phyloP scores from a whole-genome alignment of 805 yeast species.

The Metschnikowia lochheadii region DNA sequence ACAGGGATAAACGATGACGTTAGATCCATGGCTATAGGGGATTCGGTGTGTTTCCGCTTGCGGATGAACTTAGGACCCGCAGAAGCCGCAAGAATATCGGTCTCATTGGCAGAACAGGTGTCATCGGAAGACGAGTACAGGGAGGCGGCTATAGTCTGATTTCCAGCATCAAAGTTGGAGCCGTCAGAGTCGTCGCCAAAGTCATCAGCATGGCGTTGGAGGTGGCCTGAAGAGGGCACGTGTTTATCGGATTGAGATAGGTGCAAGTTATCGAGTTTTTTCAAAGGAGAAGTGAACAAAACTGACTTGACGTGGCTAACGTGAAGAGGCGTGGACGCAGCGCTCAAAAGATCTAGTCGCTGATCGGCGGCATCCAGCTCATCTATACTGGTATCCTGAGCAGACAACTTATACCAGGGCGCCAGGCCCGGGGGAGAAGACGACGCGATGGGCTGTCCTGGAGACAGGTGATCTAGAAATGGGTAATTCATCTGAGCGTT shows the following conservation, averaged over 20 bases:
- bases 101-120: conserved; percentile 11
- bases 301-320: conserved; percentile 12
- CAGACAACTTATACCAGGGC: conserved; percentile 10
- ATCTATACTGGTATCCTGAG: conserved; percentile 6
- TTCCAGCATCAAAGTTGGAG: conserved; percentile 18
- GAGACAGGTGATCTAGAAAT: conserved; percentile 8
- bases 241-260: conserved; percentile 4
- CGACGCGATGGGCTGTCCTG: neutral
- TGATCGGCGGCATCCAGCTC: conserved; percentile 5
- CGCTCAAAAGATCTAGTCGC: conserved; percentile 18
- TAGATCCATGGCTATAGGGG: conserved; percentile 24
- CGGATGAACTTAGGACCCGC: conserved; percentile 23
- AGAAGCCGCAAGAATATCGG: conserved; percentile 4
- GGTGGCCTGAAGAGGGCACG: neutral
- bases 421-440: conserved; percentile 6
- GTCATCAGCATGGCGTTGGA: neutral
- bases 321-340: conserved; percentile 25
- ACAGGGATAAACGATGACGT: conserved; percentile 19
- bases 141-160: conserved; percentile 25
- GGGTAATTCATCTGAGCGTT: neutral
- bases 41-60: conserved; percentile 24
- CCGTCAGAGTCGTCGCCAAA: conserved; percentile 7
- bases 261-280: conserved; percentile 32
- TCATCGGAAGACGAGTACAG: conserved; percentile 3
- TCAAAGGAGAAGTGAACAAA: conserved; percentile 32